A percentile compares a stretch with the other conserved stretches of the same genome.
phyloP scores from a whole-genome alignment of 495 filamentous ascomycete species.

The Daldinia loculata region DNA sequence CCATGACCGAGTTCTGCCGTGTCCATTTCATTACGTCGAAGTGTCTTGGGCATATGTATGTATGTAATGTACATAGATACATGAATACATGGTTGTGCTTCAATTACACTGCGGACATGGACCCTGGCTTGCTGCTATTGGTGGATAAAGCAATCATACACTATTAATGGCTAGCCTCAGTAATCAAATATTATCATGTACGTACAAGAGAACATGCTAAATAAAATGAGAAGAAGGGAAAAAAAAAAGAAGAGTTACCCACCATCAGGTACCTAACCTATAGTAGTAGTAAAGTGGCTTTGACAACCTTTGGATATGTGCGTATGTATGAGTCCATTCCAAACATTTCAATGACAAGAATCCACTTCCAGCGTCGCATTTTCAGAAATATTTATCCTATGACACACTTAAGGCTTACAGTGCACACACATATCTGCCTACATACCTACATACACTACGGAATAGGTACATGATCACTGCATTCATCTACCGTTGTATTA shows the following conservation, averaged over 20 bases:
- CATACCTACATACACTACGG: neutral
- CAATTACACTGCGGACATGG: neutral
- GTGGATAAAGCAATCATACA: conserved; percentile 4
- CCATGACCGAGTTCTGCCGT: conserved; percentile 4
- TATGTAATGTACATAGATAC: neutral
- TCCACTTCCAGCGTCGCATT: conserved; percentile 13
- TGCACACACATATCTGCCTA: neutral
- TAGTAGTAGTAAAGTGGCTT: neutral
- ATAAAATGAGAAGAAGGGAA: neutral
- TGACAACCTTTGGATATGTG: neutral
- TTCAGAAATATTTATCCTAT: conserved; percentile 2
- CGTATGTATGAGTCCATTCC: conserved; percentile 22
- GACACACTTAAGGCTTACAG: conserved; percentile 17
- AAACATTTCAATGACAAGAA: conserved; percentile 13
- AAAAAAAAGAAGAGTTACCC: neutral
- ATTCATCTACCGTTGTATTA: conserved; percentile 3
- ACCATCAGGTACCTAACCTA: neutral
- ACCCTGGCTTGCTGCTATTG: conserved; percentile 4
- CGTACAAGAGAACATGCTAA: neutral
- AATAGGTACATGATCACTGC: neutral
- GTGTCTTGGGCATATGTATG: neutral
- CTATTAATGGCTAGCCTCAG: conserved; percentile 13
- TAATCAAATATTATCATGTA: conserved; percentile 21
- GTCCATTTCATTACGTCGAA: neutral
- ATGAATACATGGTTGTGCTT: neutral